Base-by-base conservation (phyloP, 75 land plant species). In the Larix kaempferi region DNA sequence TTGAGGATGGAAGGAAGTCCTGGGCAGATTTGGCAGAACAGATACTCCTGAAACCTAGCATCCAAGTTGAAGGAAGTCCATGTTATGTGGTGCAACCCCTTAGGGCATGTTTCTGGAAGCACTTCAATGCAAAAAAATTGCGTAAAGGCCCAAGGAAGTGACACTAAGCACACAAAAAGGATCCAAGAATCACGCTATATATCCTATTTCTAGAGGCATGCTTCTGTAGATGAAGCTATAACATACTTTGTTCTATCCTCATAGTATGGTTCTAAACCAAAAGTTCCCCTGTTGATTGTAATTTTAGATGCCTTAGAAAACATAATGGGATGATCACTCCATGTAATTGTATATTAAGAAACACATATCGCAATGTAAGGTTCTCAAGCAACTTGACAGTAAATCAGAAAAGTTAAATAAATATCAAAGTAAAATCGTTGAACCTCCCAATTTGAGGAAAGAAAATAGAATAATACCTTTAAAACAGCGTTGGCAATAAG, bases 401-500 rank as follows among this genome's bases (percentile, higher is more conserved):
- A 16, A 57, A 74, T 26, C 15, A 17, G 16, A 49, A 22, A 22
- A 13, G 22, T 74, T 49, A 6, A 73, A 55, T 15, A 74, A 55
- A 37, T 19, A 55, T 56, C 17, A 6, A 74, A 52, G n/a, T 56
- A 52, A 56, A 55, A 35, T 16, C 76, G 23, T 11, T 49, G 27
- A 33, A 25, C 35, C 23, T 56, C 41, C 72, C 52, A 69, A 21
- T 49, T 67, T 66, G 75, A 77, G 23, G 37, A 29, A n/a, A 74
- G 29, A 33, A 23, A 56, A 27, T 19, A 29, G 60, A n/a, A 39
- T 78, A 85, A 81, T 84, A 88, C 98, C 96, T 93, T 95, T 59
- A 95, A 78, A 54, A 95, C 96, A 71, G 98, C 95, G 73, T 93
- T 85, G 57, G 96, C 94, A 83, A 95, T 87, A 33, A 95, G 87